Conservation (phyloP, 768 basidiomycete species). For the Tubosaeta brunneosetosa region DNA sequence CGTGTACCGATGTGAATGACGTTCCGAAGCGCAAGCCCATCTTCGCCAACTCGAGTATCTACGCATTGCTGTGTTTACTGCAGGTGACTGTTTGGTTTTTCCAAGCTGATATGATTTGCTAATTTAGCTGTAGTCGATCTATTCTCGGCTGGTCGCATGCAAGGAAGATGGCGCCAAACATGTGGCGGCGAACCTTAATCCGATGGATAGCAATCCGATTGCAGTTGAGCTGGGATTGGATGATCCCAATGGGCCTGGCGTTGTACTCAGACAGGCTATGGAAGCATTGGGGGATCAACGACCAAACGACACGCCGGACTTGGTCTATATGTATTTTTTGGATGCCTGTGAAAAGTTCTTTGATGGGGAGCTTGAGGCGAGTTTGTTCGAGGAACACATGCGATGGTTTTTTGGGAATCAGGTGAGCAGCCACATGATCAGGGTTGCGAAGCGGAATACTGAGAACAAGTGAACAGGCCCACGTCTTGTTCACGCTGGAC, state of each 20-base stretch:
- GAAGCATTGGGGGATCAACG: conserved; percentile 52
- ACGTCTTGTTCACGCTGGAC: conserved; percentile 90
- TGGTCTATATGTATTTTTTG: conserved; percentile 85
- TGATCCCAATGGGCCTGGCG: conserved; percentile 72
- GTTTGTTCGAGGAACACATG: conserved; percentile 94
- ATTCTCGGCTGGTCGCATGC: conserved; percentile 81
- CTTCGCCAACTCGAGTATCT: conserved; percentile 91
- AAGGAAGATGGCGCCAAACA: conserved; percentile 74
- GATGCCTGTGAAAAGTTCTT: conserved; percentile 92
- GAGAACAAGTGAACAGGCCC: conserved; percentile 57
- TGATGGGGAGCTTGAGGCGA: conserved; percentile 86
- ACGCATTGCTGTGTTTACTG: conserved; percentile 80
- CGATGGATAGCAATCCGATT: conserved; percentile 70
- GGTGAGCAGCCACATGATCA: conserved; percentile 37
- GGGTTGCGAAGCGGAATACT: neutral
- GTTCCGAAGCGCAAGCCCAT: conserved; percentile 51
- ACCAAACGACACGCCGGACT: conserved; percentile 47
- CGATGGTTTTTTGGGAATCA: conserved; percentile 90
- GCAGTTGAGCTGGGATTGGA: conserved; percentile 82
- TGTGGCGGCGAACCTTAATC: conserved; percentile 60
- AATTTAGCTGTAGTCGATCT: conserved; percentile 60
- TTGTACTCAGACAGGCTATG: conserved; percentile 60
- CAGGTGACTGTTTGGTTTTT: conserved; percentile 50
- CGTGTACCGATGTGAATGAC: conserved; percentile 25
- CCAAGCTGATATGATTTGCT: conserved; percentile 3